These are phyloP conservation scores for Fusarium domesticum DNA, from an alignment of 2,329 filamentous ascomycete genomes.

Conservation along the genomic window DNA sequence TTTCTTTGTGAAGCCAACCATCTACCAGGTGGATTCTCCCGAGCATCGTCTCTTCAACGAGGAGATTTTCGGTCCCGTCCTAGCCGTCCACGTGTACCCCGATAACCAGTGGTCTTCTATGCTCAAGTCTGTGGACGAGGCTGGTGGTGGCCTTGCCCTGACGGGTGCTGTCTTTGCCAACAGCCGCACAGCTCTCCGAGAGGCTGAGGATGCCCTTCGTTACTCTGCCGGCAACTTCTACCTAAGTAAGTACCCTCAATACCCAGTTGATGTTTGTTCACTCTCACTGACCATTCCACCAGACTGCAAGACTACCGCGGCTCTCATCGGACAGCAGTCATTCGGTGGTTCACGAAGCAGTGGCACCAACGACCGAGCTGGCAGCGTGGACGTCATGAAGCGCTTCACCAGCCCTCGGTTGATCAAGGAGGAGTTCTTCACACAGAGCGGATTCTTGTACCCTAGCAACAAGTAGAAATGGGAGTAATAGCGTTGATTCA, in stretches of 20 bases:
- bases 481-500: slow-evolving; percentile 4
- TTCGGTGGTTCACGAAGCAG: slow-evolving; percentile 52
- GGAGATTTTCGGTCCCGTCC: slow-evolving; percentile 79
- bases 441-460: slow-evolving; percentile 43
- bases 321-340: slow-evolving; percentile 54
- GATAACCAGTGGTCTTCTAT: slow-evolving; percentile 49
- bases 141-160: slow-evolving; percentile 44
- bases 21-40: slow-evolving; percentile 72
- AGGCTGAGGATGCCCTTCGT: slow-evolving; percentile 50
- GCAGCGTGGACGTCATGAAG: slow-evolving; percentile 47
- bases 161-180: slow-evolving; percentile 51
- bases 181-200: slow-evolving; percentile 45
- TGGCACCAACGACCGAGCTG: slow-evolving; percentile 57
- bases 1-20: slow-evolving; percentile 79
- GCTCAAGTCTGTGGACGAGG: slow-evolving; percentile 38
- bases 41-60: slow-evolving; percentile 69
- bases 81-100: slow-evolving; percentile 73
- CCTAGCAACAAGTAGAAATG: slow-evolving; percentile 46
- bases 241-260: slow-evolving; percentile 36
- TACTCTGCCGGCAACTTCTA: slow-evolving; percentile 58
- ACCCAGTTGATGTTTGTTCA: too few species aligned
- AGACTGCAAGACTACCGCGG: slow-evolving; percentile 55
- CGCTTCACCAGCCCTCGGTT: slow-evolving; percentile 51
- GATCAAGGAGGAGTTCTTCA: slow-evolving; percentile 50
- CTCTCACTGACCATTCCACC: accelerated